Conservation (phyloP, 345 rosid genomes). For the Gossypium australe region DNA sequence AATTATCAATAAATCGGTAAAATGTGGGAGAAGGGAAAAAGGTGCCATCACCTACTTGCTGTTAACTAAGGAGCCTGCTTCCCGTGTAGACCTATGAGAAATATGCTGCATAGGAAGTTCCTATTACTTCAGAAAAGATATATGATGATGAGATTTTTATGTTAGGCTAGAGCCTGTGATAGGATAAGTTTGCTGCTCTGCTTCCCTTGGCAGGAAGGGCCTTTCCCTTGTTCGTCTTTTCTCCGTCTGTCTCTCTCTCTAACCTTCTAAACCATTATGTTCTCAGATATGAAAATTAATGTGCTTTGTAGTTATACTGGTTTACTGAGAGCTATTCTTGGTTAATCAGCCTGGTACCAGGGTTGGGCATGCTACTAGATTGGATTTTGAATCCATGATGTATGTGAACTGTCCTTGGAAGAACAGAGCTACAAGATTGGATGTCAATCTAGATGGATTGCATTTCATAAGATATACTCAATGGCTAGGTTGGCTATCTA, state of each 20-base stretch:
- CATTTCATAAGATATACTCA: background rate
- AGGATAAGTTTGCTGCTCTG: background rate
- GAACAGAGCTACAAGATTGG: background rate
- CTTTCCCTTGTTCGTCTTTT: background rate
- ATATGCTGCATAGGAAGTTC: background rate
- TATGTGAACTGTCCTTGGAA: background rate
- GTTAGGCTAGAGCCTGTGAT: background rate
- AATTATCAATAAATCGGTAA: background rate
- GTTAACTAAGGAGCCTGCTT: background rate
- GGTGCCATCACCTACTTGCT: background rate
- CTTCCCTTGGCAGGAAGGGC: background rate
- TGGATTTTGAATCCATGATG: background rate
- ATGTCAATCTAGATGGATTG: background rate
- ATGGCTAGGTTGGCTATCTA: background rate
- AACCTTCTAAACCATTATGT: no score
- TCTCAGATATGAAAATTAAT: background rate
- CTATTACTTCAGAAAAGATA: background rate
- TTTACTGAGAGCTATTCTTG: background rate
- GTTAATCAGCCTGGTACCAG: background rate
- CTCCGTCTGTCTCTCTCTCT: background rate
- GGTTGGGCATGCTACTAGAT: background rate
- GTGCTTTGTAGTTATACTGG: background rate
- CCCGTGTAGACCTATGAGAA: background rate
- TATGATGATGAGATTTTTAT: background rate
- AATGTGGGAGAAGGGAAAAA: background rate